A percentile compares a stretch with the other conserved stretches of the same genome.
Evolutionary conservation across 2,329 filamentous ascomycete genomes (phyloP).

Genomic region (Tetracladium maxilliforme): DNA sequence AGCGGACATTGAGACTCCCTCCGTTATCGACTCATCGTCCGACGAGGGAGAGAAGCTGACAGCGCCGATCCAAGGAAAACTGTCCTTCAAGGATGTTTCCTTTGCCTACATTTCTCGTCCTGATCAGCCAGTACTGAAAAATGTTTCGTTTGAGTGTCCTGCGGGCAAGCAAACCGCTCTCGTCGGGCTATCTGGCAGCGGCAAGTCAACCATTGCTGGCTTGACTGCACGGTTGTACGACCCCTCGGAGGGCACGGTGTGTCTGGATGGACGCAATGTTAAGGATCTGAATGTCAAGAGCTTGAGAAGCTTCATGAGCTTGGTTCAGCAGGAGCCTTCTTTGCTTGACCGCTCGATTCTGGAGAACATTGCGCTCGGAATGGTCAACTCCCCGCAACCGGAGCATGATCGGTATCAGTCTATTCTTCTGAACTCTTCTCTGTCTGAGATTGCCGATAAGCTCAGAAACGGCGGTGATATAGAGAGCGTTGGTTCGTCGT

Average conservation of each 20-base stretch:
- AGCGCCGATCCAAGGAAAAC: no score
- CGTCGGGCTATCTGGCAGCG: slow-evolving; percentile 42
- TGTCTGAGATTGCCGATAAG: slow-evolving; percentile 34
- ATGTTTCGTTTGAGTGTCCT: slow-evolving; percentile 19
- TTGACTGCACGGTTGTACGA: slow-evolving; percentile 43
- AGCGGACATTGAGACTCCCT: slow-evolving; percentile 8
- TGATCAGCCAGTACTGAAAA: slow-evolving; percentile 23
- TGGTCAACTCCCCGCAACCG: slow-evolving; percentile 20
- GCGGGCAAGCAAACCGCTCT: slow-evolving; percentile 35
- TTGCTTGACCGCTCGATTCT: slow-evolving; percentile 24
- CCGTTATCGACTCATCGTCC: slow-evolving; percentile 8
- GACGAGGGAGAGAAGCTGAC: no score
- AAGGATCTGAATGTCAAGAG: slow-evolving; percentile 15
- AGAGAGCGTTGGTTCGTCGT: slow-evolving; percentile 22
- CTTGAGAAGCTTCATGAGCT: slow-evolving; percentile 8
- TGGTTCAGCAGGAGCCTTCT: slow-evolving; percentile 12
- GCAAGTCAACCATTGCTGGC: slow-evolving; percentile 40
- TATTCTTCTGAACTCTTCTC: slow-evolving; percentile 28
- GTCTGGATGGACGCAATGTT: slow-evolving; percentile 20
- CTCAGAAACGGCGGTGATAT: slow-evolving; percentile 34
- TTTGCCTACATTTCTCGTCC: slow-evolving; percentile 24
- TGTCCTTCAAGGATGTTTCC: slow-evolving; percentile 19
- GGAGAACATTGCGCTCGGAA: slow-evolving; percentile 34
- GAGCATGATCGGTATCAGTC: slow-evolving; percentile 16
- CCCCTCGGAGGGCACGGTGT: slow-evolving; percentile 27